Evolutionary conservation across 148 eudicot species (phyloP).

Genomic region (Vaccinium myrtillus): DNA sequence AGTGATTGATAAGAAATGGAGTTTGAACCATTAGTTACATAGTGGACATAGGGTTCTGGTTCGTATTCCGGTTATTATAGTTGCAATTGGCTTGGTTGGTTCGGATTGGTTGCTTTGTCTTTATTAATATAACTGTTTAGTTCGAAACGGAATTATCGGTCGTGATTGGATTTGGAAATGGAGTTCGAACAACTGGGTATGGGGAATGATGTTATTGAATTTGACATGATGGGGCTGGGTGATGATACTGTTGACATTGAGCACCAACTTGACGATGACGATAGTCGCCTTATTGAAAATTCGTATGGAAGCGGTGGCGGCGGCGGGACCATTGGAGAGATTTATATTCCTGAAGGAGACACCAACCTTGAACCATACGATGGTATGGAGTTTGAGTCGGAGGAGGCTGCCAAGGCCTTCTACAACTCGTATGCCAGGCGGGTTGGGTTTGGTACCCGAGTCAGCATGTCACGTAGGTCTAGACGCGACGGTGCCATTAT

Average conservation of each 20-base stretch:
- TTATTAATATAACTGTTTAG: background rate
- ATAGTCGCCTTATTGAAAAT: background rate
- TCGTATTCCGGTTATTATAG: slow-evolving; percentile 38
- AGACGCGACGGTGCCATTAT: slow-evolving; percentile 49
- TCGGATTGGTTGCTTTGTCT: slow-evolving; percentile 24
- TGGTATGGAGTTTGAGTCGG: slow-evolving; percentile 59
- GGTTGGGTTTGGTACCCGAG: slow-evolving; percentile 55
- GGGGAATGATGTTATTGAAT: slow-evolving; percentile 16
- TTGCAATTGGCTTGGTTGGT: slow-evolving; percentile 46
- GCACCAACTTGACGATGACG: slow-evolving; percentile 8
- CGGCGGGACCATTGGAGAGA: background rate
- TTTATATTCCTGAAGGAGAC: slow-evolving; percentile 28
- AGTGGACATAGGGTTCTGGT: slow-evolving; percentile 3
- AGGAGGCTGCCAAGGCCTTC: slow-evolving; percentile 58
- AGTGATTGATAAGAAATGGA: background rate
- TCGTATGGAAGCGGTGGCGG: slow-evolving; percentile 12
- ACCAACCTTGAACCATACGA: slow-evolving; percentile 46
- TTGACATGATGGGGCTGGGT: slow-evolving; percentile 20
- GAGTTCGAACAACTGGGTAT: slow-evolving; percentile 22
- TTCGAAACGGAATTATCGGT: background rate
- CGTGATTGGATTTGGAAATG: background rate
- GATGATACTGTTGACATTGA: slow-evolving; percentile 13
- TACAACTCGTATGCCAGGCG: slow-evolving; percentile 59
- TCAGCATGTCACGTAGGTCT: slow-evolving; percentile 47
- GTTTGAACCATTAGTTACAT: background rate